phyloP scores from a whole-genome alignment of 163 green algal genomes.

The Prototheca cutis region DNA sequence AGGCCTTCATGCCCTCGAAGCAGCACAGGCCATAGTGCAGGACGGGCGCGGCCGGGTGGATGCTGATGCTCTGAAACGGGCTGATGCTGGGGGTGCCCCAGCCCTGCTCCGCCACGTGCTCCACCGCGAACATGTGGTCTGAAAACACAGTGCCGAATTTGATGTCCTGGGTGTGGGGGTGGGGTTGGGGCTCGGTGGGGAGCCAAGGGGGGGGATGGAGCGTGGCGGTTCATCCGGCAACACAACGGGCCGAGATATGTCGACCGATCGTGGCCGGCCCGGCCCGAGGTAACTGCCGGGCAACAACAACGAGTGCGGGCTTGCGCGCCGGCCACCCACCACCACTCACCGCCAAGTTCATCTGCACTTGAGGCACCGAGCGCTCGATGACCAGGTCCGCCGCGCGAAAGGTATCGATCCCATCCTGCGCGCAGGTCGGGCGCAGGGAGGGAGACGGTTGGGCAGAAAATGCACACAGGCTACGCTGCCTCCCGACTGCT shows the following conservation, averaged over 20 bases:
- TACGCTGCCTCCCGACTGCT: too few species aligned
- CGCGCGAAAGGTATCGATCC: background rate
- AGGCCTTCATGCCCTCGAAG: constrained; percentile 77
- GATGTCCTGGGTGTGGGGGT: constrained; percentile 28
- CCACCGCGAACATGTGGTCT: constrained; percentile 50
- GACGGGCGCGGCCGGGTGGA: constrained; percentile 54
- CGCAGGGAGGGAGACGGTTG: too few species aligned
- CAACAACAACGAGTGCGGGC: background rate
- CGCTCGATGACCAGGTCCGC: background rate
- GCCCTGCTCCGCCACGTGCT: constrained; percentile 32
- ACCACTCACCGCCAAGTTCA: background rate
- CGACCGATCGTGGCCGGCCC: background rate
- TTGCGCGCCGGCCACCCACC: background rate
- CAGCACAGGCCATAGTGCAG: constrained; percentile 63
- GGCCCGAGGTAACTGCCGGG: background rate
- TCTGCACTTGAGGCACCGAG: background rate
- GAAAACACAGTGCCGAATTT: constrained; percentile 55
- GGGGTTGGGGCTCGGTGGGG: background rate
- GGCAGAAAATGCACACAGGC: too few species aligned
- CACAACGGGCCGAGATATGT: background rate
- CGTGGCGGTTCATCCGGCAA: background rate
- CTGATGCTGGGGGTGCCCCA: constrained; percentile 45
- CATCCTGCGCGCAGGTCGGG: too few species aligned
- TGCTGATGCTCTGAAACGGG: constrained; percentile 34
- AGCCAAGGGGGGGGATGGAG: background rate